phyloP scores from a whole-genome alignment of 2,329 filamentous ascomycete genomes.

The Zopfia rhizophila region DNA sequence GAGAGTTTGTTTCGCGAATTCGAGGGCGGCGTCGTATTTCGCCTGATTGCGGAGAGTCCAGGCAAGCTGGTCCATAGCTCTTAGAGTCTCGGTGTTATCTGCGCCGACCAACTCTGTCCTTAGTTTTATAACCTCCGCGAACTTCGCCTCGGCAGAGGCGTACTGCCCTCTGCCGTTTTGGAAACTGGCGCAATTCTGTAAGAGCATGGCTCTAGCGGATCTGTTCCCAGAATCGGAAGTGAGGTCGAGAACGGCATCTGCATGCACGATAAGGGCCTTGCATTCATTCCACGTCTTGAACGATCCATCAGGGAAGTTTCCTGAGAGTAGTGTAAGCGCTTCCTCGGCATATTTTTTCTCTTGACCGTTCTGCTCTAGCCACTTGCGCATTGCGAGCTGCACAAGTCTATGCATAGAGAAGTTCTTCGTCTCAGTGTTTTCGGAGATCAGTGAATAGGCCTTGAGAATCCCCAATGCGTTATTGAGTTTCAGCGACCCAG shows the following conservation, averaged over 20 bases:
- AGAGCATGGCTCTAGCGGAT: constrained; percentile 11
- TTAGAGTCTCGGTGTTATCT: constrained; percentile 17
- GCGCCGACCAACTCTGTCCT: constrained; percentile 11
- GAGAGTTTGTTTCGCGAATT: constrained; percentile 16
- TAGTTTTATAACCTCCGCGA: constrained; percentile 15
- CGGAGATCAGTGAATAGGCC: constrained; percentile 14
- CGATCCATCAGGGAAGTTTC: constrained; percentile 18
- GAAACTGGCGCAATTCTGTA: constrained; percentile 19
- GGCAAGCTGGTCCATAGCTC: constrained; percentile 17
- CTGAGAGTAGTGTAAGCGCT: constrained; percentile 8
- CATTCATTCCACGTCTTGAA: constrained; percentile 20
- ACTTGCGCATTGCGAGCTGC: constrained; percentile 22
- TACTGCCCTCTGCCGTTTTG: constrained; percentile 21
- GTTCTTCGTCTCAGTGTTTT: constrained; percentile 10
- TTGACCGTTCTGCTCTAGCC: constrained; percentile 12
- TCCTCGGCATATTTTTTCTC: constrained; percentile 11
- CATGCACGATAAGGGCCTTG: constrained; percentile 17
- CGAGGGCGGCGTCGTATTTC: constrained; percentile 14
- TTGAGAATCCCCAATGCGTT: constrained; percentile 13
- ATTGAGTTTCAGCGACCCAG: constrained; percentile 10
- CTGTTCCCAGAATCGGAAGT: constrained; percentile 5
- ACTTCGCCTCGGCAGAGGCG: constrained; percentile 15
- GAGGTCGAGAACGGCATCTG: constrained; percentile 18
- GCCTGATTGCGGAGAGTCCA: constrained; percentile 20
- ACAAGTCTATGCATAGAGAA: constrained; percentile 21